Conservation (phyloP, 2,329 filamentous ascomycete genomes). For the Hymenoscyphus occultus region DNA sequence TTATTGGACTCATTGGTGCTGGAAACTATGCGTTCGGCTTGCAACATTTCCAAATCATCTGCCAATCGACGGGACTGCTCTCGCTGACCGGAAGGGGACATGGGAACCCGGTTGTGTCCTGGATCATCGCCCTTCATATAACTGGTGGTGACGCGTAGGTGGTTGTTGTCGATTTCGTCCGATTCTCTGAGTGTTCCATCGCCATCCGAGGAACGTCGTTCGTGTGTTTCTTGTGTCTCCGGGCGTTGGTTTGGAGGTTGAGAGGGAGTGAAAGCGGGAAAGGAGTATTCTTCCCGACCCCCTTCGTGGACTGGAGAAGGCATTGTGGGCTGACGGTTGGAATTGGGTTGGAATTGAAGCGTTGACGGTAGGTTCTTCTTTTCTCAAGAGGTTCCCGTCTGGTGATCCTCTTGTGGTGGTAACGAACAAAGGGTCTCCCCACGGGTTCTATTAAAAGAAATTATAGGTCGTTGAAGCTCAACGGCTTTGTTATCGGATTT, state of each 20-base stretch:
- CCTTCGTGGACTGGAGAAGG: constrained; percentile 30
- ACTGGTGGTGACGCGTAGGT: constrained; percentile 48
- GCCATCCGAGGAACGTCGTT: constrained; percentile 34
- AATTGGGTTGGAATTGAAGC: neutral
- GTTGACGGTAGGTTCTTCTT: neutral
- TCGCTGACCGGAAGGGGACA: constrained; percentile 54
- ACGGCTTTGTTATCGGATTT: neutral
- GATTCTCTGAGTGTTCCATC: constrained; percentile 33
- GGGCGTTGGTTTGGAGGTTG: constrained; percentile 4
- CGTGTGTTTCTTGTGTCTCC: constrained; percentile 11
- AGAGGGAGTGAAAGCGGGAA: constrained; percentile 32
- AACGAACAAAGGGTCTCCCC: neutral
- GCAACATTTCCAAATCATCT: constrained; percentile 63
- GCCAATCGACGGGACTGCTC: constrained; percentile 60
- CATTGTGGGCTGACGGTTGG: constrained; percentile 21
- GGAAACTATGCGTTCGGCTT: constrained; percentile 58
- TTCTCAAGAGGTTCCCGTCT: neutral
- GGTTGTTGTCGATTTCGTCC: constrained; percentile 38
- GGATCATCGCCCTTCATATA: constrained; percentile 36
- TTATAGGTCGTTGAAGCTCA: neutral
- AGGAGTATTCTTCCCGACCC: constrained; percentile 33
- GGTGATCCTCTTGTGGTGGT: neutral
- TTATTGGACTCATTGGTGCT: constrained; percentile 23
- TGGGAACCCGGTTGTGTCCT: constrained; percentile 24
- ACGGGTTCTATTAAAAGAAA: neutral